Percentiles rank a stretch among this genome's conserved stretches.
These are phyloP conservation scores for Annulohypoxylon maeteangense DNA, from an alignment of 495 filamentous ascomycete species.

Conservation along the genomic window DNA sequence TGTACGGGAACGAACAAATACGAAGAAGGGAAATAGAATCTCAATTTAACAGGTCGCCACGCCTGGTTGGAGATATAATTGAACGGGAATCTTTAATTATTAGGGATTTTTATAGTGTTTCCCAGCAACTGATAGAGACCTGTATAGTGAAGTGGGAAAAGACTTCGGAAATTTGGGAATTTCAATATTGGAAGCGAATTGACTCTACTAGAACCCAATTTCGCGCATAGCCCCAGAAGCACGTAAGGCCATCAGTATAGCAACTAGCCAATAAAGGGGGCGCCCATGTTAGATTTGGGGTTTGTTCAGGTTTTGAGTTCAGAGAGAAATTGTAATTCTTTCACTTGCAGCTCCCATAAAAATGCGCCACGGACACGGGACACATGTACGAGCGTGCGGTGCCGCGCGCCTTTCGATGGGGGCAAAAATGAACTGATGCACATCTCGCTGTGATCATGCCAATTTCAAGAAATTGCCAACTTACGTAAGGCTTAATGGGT, in stretches of 20 bases:
- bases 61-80: slow-evolving; percentile 8
- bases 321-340: neutral
- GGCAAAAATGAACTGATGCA: neutral
- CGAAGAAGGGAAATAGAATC: neutral
- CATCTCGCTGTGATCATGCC: neutral
- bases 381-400: neutral
- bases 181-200: neutral
- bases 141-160: neutral
- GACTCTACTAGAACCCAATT: neutral
- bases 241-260: neutral
- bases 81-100: neutral
- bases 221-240: neutral
- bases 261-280: neutral
- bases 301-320: neutral
- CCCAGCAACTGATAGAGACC: neutral
- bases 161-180: neutral
- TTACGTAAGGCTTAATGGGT: neutral
- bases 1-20: neutral
- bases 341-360: neutral
- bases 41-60: slow-evolving; percentile 22
- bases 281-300: neutral
- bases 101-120: slow-evolving; percentile 3
- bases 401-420: neutral
- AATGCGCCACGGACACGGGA: neutral
- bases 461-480: neutral